These are phyloP conservation scores for Cyclotella atomus DNA, from an alignment of 108 stramenopile species.

Conservation along the genomic window DNA sequence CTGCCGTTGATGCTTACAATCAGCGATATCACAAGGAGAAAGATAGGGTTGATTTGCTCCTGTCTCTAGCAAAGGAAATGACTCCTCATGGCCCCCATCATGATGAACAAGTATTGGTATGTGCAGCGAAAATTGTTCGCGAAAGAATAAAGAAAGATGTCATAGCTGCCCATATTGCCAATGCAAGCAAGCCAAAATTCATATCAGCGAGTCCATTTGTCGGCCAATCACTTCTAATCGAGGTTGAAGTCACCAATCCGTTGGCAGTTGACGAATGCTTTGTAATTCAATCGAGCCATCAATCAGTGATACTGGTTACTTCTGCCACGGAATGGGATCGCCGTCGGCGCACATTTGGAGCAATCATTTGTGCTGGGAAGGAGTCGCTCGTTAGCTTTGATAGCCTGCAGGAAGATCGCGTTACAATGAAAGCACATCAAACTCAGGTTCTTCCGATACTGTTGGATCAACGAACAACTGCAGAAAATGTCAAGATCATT, in stretches of 20 bases:
- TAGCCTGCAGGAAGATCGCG: neutral
- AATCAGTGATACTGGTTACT: conserved; percentile 1
- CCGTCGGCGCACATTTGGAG: neutral
- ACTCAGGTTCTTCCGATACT: conserved; percentile 5
- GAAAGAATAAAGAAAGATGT: conserved; percentile 18
- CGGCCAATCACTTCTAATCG: conserved; percentile 5
- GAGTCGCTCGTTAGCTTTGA: conserved; percentile 7
- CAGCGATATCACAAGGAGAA: neutral
- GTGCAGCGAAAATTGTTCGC: conserved; percentile 23
- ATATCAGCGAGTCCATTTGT: conserved; percentile 7
- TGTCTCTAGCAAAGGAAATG: conserved; percentile 4
- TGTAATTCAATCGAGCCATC: conserved; percentile 1
- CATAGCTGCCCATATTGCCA: conserved; percentile 4
- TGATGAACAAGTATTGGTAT: conserved; percentile 4
- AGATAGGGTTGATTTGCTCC: conserved; percentile 9
- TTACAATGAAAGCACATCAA: neutral
- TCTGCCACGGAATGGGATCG: neutral
- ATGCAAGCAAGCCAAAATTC: neutral
- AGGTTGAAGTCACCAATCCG: conserved; percentile 11
- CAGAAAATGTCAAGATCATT: neutral
- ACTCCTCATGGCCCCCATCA: conserved; percentile 4
- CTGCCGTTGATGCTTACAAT: conserved; percentile 3
- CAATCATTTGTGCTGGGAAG: neutral
- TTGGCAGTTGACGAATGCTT: conserved; percentile 8
- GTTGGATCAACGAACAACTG: neutral